phyloP scores from a whole-genome alignment of 129 eudicot species.

The Flaveria ramosissima region DNA sequence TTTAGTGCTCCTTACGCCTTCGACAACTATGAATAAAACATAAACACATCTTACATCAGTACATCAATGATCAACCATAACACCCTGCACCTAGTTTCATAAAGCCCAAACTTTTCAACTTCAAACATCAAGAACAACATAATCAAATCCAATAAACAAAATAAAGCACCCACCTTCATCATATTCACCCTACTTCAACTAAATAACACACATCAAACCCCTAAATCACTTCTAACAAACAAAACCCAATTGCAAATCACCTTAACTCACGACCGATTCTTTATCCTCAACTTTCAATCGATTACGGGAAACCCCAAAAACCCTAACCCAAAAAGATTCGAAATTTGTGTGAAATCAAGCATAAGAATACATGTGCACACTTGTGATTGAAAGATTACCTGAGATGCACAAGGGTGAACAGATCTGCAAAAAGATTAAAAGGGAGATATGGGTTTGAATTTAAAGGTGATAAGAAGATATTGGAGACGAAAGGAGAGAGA shows the following conservation, averaged over 20 bases:
- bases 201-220: too few species aligned
- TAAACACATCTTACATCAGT: constrained; percentile 14
- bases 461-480: constrained; percentile 34
- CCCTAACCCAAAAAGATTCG: constrained; percentile 30
- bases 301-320: constrained; percentile 23
- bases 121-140: neutral
- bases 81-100: constrained; percentile 16
- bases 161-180: too few species aligned
- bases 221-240: neutral
- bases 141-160: too few species aligned
- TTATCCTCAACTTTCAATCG: neutral
- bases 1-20: too few species aligned
- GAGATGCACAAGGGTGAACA: constrained; percentile 16
- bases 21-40: constrained; percentile 9
- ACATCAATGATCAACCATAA: neutral
- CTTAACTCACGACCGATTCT: neutral
- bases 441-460: constrained; percentile 28
- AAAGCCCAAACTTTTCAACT: neutral
- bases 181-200: too few species aligned
- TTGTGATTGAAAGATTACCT: constrained; percentile 14
- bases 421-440: constrained; percentile 29
- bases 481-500: constrained; percentile 25
- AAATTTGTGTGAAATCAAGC: constrained; percentile 25
- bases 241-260: constrained; percentile 18
- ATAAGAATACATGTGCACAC: neutral